Conservation (phyloP, 306 rosid genomes). For the Vigna unguiculata region DNA sequence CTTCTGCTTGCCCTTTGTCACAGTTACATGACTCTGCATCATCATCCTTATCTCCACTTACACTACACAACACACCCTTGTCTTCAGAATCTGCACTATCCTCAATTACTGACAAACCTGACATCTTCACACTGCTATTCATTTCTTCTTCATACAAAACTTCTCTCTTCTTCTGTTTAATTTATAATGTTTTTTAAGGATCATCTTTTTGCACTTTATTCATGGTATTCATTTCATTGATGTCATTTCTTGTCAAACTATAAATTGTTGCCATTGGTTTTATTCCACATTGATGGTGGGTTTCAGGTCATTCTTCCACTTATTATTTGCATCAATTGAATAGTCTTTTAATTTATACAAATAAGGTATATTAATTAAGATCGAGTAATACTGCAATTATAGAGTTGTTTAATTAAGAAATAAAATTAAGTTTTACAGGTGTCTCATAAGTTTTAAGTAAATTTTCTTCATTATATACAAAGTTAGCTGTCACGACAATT, state of each 20-base stretch:
- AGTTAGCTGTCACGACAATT: too few species aligned
- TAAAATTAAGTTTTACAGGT: too few species aligned
- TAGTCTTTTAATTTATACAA: too few species aligned
- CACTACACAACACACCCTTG: background rate
- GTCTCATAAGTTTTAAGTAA: too few species aligned
- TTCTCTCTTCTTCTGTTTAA: background rate
- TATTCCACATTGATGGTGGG: slow-evolving; percentile 5
- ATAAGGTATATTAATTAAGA: too few species aligned
- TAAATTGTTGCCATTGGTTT: background rate
- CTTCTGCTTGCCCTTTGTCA: slow-evolving; percentile 15
- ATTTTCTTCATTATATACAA: too few species aligned
- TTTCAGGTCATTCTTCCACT: slow-evolving; percentile 15
- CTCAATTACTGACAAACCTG: background rate
- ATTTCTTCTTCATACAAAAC: background rate
- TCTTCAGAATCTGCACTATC: slow-evolving; percentile 25
- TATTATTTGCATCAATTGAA: too few species aligned
- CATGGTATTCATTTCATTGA: too few species aligned
- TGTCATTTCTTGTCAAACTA: background rate
- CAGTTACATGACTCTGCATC: slow-evolving; percentile 21
- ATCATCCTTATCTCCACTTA: background rate
- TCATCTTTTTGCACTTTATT: too few species aligned
- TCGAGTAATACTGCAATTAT: too few species aligned
- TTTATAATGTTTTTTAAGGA: background rate
- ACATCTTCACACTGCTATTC: background rate
- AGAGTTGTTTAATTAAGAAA: background rate